Percentiles rank a stretch among this genome's conserved stretches.
Evolutionary conservation across 495 filamentous ascomycete genomes (phyloP).

Genomic region (Aspergillus heteromorphus): DNA sequence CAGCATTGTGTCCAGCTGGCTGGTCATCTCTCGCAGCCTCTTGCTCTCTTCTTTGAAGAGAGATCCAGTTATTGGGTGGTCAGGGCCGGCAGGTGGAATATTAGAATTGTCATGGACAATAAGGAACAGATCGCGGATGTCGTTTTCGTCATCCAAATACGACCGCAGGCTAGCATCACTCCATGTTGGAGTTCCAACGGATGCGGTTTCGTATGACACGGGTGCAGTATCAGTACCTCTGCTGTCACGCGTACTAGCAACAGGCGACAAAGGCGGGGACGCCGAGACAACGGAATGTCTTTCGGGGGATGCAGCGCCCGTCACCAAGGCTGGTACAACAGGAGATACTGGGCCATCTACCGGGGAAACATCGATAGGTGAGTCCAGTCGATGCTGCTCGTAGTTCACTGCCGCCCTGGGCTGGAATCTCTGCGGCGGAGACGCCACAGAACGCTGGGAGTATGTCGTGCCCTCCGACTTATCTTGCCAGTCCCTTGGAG

Average conservation of each 20-base stretch:
- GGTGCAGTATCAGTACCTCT: slow-evolving; percentile 27
- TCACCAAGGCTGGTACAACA: slow-evolving; percentile 52
- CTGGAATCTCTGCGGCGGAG: slow-evolving; percentile 31
- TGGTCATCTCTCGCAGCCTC: slow-evolving; percentile 74
- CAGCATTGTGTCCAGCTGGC: slow-evolving; percentile 79
- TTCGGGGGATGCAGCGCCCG: slow-evolving; percentile 61
- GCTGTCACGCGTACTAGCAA: slow-evolving; percentile 43
- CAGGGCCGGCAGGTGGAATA: slow-evolving; percentile 64
- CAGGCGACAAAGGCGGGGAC: slow-evolving; percentile 63
- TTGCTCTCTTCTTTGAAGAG: slow-evolving; percentile 83
- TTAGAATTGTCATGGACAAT: slow-evolving; percentile 88
- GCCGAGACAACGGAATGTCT: slow-evolving; percentile 53
- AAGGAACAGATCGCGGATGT: slow-evolving; percentile 83
- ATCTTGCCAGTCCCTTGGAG: slow-evolving; percentile 8
- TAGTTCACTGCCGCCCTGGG: slow-evolving; percentile 42
- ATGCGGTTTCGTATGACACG: slow-evolving; percentile 38
- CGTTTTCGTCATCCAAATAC: slow-evolving; percentile 88
- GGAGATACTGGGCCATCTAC: slow-evolving; percentile 26
- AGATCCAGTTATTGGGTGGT: slow-evolving; percentile 76
- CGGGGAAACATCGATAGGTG: slow-evolving; percentile 68
- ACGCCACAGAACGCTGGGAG: slow-evolving; percentile 22
- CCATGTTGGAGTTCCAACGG: slow-evolving; percentile 56
- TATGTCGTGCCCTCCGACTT: slow-evolving; percentile 4
- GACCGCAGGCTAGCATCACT: slow-evolving; percentile 76
- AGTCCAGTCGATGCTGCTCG: slow-evolving; percentile 51